Evolutionary conservation across 176 grass and related monocot genomes (phyloP).

Genomic region (Thalia dealbata): DNA sequence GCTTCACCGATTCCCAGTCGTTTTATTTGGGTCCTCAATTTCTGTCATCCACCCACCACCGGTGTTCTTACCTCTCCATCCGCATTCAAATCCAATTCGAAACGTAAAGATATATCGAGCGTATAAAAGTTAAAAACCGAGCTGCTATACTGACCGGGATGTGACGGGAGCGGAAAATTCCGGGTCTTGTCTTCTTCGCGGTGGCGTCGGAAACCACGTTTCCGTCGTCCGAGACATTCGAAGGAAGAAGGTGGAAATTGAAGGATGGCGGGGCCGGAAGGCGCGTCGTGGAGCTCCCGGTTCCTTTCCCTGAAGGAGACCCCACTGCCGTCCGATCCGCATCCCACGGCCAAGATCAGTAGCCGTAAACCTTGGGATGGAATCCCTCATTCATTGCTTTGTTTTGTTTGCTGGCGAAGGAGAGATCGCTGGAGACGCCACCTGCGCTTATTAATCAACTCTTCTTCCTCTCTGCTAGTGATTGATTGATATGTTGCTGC

Average conservation of each 20-base stretch:
- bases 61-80: background rate
- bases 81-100: background rate
- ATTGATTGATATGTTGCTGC: too few species aligned
- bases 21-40: background rate
- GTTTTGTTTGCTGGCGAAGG: too few species aligned
- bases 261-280: background rate
- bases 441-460: too few species aligned
- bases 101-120: too few species aligned
- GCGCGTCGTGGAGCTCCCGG: conserved; percentile 33
- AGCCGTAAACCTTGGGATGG: too few species aligned
- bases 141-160: too few species aligned
- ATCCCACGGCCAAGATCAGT: conserved; percentile 22
- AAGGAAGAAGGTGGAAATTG: background rate
- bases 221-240: conserved; percentile 2
- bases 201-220: conserved; percentile 36
- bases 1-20: background rate
- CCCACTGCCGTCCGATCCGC: background rate
- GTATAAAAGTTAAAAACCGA: too few species aligned
- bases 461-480: background rate
- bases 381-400: too few species aligned
- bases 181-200: conserved; percentile 29
- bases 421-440: too few species aligned
- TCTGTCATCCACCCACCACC: background rate
- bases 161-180: conserved; percentile 28
- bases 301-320: conserved; percentile 28